A percentile compares a stretch with the other conserved stretches of the same genome.
These are phyloP conservation scores for Lycium ferocissimum DNA, from an alignment of 257 asterid species.

Conservation along the genomic window DNA sequence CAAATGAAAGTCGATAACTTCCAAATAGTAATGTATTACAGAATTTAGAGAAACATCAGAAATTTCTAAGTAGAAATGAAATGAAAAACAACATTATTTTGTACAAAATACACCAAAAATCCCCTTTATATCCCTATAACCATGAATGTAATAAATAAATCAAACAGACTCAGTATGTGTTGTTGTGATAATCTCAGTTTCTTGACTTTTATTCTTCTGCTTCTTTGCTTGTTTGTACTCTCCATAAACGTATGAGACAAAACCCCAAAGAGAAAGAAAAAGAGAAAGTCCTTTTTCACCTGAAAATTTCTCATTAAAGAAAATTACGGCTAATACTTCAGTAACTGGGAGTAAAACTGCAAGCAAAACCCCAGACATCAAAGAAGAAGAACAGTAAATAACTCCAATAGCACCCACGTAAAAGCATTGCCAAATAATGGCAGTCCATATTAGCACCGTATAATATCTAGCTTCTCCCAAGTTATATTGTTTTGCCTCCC, in stretches of 20 bases:
- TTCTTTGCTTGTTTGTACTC: neutral
- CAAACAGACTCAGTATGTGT: neutral
- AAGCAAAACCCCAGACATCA: neutral
- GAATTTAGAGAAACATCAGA: neutral
- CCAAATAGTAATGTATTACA: no score
- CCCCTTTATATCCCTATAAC: neutral
- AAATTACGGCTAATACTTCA: slow-evolving; percentile 16
- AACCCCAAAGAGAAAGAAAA: slow-evolving; percentile 24
- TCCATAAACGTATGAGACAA: slow-evolving; percentile 12
- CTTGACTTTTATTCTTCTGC: neutral
- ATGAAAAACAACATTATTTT: no score
- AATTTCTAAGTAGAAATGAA: neutral
- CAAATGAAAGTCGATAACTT: no score
- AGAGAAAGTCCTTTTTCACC: slow-evolving; percentile 21
- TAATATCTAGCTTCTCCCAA: neutral
- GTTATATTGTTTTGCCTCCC: neutral
- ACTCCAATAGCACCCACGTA: neutral
- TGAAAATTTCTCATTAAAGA: neutral
- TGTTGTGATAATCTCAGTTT: neutral
- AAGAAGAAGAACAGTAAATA: neutral
- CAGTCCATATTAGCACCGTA: neutral
- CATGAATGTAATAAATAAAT: neutral
- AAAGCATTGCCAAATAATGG: neutral
- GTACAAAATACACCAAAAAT: neutral
- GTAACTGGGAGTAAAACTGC: slow-evolving; percentile 18